These are phyloP conservation scores for Crithidia sp. DNA, from an alignment of 208 protist species.

Conservation along the genomic window DNA sequence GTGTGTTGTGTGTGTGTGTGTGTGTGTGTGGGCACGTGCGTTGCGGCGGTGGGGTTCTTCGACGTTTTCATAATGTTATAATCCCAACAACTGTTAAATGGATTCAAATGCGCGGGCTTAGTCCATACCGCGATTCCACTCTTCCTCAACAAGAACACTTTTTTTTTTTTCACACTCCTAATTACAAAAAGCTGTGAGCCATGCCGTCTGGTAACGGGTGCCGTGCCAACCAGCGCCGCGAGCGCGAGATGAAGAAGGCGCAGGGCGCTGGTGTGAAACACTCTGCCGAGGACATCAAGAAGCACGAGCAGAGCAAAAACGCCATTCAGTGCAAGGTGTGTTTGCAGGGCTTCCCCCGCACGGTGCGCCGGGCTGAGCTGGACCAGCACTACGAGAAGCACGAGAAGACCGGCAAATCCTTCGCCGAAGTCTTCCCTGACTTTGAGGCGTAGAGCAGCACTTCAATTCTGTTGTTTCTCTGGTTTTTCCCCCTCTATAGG, in stretches of 20 bases:
- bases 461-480: slow-evolving; percentile 2
- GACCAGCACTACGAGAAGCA: slow-evolving; percentile 84
- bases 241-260: slow-evolving; percentile 58
- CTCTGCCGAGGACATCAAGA: slow-evolving; percentile 68
- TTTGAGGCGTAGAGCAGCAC: slow-evolving; percentile 38
- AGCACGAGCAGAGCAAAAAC: slow-evolving; percentile 79
- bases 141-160: background rate
- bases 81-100: no score
- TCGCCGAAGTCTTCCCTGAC: slow-evolving; percentile 64
- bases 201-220: slow-evolving; percentile 83
- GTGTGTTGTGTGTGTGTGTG: background rate
- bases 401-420: slow-evolving; percentile 54
- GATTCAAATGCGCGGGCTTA: no score
- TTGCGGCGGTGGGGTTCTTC: no score
- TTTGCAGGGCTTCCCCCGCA: slow-evolving; percentile 77
- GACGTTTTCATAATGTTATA: no score
- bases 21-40: no score
- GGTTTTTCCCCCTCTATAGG: background rate
- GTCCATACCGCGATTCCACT: no score
- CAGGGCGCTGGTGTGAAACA: slow-evolving; percentile 44
- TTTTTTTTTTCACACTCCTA: background rate
- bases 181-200: background rate
- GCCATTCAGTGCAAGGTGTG: slow-evolving; percentile 78
- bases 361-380: slow-evolving; percentile 70
- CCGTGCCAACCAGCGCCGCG: slow-evolving; percentile 68